Evolutionary conservation across 257 asterid genomes (phyloP), one percentile per base, ranked within the genome.

Genomic region (Leonotis leonurus): DNA sequence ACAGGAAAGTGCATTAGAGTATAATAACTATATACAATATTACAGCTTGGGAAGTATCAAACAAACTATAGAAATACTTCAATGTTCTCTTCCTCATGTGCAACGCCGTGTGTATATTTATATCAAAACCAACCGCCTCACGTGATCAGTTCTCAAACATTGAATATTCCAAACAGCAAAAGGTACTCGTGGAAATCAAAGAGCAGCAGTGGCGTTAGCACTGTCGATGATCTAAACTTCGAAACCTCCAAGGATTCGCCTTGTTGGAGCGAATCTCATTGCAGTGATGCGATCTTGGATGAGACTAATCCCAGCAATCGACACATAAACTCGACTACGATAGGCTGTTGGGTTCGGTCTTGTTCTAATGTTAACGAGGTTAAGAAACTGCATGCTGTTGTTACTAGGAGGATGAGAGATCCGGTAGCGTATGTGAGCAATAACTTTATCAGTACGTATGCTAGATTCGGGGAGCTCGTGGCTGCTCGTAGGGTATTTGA

Each of bases 401-500:
- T 75, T 65, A 44, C 78, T 18, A 90, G 83, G 77, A 26, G 61
- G 7, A 21, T 64, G 72, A 70, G 24, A 6, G 73, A 65, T 11
- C 72, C 78, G 0, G 61, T 52, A 8, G 45, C 64, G 18, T 90
- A 75, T 64, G 75, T 84, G 22, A 60, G 74, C 41, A 90, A 85
- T 77, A 90, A 88, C 75, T 67, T 90, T 77, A 76, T 84, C 8
- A 75, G 84, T 32, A 61, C 56, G 53, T 88, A 88, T 64, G 73
- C 75, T 6, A 82, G 73, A 49, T 72, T 56, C 33, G 91, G 85
- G 53, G 73, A 73, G 72, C 66, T 90, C 79, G 67, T 49, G 51
- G 83, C 72, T 1, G 95, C 96, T 24, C 85, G 94, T 13, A 58
- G 62, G 60, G 88, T 90, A 80, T 90, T 90, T 60, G 94, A 90